Conservation (phyloP, 768 basidiomycete species). For the Leccinum subtestaceum region DNA sequence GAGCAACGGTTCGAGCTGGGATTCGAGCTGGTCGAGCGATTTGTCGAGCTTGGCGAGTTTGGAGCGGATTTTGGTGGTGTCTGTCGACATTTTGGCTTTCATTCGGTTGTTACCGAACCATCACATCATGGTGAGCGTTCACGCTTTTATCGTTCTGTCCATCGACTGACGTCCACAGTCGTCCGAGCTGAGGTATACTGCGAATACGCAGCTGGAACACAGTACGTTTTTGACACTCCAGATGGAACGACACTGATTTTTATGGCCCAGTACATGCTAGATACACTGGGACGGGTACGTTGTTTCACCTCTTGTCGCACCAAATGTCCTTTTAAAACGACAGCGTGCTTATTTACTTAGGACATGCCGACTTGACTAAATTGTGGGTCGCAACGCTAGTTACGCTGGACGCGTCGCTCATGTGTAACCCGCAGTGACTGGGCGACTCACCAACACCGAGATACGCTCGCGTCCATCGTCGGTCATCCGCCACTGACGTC, state of each 20-base stretch:
- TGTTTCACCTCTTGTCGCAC: not conserved
- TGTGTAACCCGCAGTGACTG: conserved; percentile 67
- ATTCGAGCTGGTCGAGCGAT: conserved; percentile 70
- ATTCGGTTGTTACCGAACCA: not conserved
- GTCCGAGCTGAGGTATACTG: conserved; percentile 92
- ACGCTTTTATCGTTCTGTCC: not conserved
- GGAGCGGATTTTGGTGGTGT: conserved; percentile 34
- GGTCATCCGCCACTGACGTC: conserved; percentile 86
- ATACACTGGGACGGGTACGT: conserved; percentile 90
- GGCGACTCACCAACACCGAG: conserved; percentile 96
- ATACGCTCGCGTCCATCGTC: conserved; percentile 89
- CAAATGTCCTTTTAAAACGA: conserved; percentile 8
- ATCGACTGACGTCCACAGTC: conserved; percentile 46
- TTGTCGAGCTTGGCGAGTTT: conserved; percentile 47
- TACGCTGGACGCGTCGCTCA: conserved; percentile 1
- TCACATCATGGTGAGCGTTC: conserved; percentile 14
- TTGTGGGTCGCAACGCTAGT: conserved; percentile 54
- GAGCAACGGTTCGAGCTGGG: conserved; percentile 62
- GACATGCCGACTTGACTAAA: conserved; percentile 95
- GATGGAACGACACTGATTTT: conserved; percentile 4
- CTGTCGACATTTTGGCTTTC: conserved; percentile 32
- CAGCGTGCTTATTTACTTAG: conserved; percentile 37
- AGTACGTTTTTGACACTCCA: conserved; percentile 47
- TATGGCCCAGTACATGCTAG: conserved; percentile 77
- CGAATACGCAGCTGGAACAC: conserved; percentile 94